Evolutionary conservation across 768 basidiomycete genomes (phyloP).

Genomic region (Tricholoma flavovirens): DNA sequence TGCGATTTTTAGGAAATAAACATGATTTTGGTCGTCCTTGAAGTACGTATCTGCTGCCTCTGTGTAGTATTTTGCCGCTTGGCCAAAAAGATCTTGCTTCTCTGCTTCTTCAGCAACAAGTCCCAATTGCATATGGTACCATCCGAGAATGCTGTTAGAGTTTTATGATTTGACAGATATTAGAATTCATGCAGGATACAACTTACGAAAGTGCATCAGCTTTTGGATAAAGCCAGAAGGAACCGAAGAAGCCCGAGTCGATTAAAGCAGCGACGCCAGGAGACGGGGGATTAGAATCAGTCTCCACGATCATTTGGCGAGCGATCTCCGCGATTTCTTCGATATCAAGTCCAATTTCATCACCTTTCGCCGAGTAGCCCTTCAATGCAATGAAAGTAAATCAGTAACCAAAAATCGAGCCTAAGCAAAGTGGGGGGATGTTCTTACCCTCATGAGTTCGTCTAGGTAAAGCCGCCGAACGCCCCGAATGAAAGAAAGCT

Average conservation of each 20-base stretch:
- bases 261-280: not conserved
- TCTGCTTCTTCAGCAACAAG: slow-evolving; percentile 12
- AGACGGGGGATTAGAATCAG: slow-evolving; percentile 20
- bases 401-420: not conserved
- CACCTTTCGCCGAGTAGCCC: slow-evolving; percentile 10
- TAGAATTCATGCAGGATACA: not conserved
- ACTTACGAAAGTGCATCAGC: slow-evolving; percentile 33
- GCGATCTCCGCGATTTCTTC: slow-evolving; percentile 28
- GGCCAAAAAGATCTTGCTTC: slow-evolving; percentile 12
- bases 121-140: slow-evolving; percentile 23
- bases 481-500: slow-evolving; percentile 35
- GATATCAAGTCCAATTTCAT: slow-evolving; percentile 14
- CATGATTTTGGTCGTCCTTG: slow-evolving; percentile 33
- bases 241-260: slow-evolving; percentile 26
- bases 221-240: slow-evolving; percentile 33
- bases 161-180: not conserved
- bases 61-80: slow-evolving; percentile 25
- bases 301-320: slow-evolving; percentile 26
- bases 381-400: not conserved
- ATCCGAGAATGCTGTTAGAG: slow-evolving; percentile 21
- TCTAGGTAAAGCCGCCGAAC: slow-evolving; percentile 31
- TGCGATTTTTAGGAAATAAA: slow-evolving; percentile 24
- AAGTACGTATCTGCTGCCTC: slow-evolving; percentile 26
- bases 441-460: slow-evolving; percentile 27
- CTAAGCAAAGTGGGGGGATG: not conserved